These are phyloP conservation scores for Ajuga chamaepitys DNA, from an alignment of 257 asterid species.

Conservation along the genomic window DNA sequence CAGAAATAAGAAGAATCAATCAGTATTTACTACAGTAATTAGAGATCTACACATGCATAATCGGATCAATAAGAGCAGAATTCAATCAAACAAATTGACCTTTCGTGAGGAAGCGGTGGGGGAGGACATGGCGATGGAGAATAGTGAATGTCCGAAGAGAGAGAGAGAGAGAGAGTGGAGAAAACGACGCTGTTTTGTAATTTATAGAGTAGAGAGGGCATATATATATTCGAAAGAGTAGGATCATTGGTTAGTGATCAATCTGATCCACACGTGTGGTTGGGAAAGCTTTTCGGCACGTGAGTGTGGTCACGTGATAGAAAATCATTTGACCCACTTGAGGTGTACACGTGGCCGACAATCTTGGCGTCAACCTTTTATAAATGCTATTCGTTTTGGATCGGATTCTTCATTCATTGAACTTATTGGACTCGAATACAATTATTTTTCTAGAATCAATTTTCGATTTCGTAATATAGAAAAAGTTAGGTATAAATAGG, in stretches of 20 bases:
- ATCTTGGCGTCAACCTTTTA: background rate
- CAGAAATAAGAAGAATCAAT: slow-evolving; percentile 14
- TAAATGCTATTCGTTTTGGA: too few species aligned
- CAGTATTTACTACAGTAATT: background rate
- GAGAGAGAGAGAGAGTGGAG: background rate
- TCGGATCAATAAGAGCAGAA: background rate
- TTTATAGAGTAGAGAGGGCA: too few species aligned
- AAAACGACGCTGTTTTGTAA: slow-evolving; percentile 4
- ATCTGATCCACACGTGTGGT: background rate
- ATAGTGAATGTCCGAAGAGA: slow-evolving; percentile 14
- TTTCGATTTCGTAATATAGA: too few species aligned
- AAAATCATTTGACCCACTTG: background rate
- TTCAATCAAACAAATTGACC: slow-evolving; percentile 15
- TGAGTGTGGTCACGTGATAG: background rate
- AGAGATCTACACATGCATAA: background rate
- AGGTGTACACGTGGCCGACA: background rate
- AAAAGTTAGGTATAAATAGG: too few species aligned
- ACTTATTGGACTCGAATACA: too few species aligned
- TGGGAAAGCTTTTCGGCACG: background rate
- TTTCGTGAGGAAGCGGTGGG: slow-evolving; percentile 56
- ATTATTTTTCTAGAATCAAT: too few species aligned
- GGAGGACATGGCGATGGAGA: slow-evolving; percentile 35
- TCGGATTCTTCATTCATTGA: too few species aligned
- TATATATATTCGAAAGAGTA: too few species aligned
- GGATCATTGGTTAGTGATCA: background rate